phyloP scores from a whole-genome alignment of 441 rosid genomes.

The Populus hybrid region DNA sequence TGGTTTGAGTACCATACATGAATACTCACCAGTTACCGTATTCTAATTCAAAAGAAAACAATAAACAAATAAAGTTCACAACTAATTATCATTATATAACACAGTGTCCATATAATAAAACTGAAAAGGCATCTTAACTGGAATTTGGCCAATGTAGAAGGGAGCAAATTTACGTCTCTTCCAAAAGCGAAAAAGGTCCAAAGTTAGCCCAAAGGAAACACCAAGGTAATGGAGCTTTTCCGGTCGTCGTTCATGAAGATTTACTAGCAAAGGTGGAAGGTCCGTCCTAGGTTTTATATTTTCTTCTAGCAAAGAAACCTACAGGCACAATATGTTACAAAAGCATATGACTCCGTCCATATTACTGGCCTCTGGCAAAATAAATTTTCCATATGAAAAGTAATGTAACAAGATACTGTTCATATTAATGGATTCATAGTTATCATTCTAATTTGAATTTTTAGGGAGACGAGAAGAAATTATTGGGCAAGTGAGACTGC shows the following conservation, averaged over 20 bases:
- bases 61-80: slow-evolving; percentile 13
- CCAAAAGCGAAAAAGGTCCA: slow-evolving; percentile 97
- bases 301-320: slow-evolving; percentile 93
- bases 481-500: neutral
- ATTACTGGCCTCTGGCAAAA: neutral
- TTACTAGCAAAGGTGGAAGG: slow-evolving; percentile 80
- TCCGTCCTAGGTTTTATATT: slow-evolving; percentile 72
- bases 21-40: slow-evolving; percentile 88
- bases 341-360: neutral
- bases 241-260: slow-evolving; percentile 64
- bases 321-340: slow-evolving; percentile 16
- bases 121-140: slow-evolving; percentile 55
- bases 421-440: neutral
- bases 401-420: neutral
- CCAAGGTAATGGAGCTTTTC: slow-evolving; percentile 93
- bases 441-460: neutral
- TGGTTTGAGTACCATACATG: slow-evolving; percentile 89
- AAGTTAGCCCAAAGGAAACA: slow-evolving; percentile 96
- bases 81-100: neutral
- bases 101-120: neutral
- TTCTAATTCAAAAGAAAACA: slow-evolving; percentile 44
- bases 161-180: slow-evolving; percentile 88
- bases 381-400: neutral
- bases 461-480: neutral
- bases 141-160: slow-evolving; percentile 77